phyloP scores from a whole-genome alignment of 163 green algal species.

The Trebouxiophyceae sp. region DNA sequence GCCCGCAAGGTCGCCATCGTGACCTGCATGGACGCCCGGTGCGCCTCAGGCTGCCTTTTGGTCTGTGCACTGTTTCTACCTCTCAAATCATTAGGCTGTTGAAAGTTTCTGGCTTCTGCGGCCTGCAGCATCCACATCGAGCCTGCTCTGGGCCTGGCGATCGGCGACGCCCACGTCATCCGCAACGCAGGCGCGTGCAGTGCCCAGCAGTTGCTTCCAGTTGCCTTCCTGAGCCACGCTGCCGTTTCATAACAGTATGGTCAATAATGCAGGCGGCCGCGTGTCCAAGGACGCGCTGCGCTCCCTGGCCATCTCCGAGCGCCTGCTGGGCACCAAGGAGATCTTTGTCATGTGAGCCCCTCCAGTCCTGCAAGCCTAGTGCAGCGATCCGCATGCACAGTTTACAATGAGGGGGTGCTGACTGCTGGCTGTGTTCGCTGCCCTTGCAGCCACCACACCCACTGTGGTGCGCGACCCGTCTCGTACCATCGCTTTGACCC shows the following conservation, averaged over 20 bases:
- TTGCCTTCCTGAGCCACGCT: no score
- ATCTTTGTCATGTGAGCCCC: constrained; percentile 32
- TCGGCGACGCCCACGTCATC: constrained; percentile 37
- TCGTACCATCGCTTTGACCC: neutral
- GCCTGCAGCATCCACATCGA: constrained; percentile 30
- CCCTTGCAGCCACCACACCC: neutral
- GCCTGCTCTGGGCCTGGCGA: constrained; percentile 31
- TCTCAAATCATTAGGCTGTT: neutral
- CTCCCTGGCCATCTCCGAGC: constrained; percentile 49
- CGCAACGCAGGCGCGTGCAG: constrained; percentile 15
- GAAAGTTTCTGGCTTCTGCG: neutral
- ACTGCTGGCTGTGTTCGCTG: no score
- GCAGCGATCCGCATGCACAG: no score
- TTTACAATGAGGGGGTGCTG: no score
- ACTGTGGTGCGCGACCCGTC: neutral
- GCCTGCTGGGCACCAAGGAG: constrained; percentile 55
- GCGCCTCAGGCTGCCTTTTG: neutral
- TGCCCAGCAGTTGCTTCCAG: neutral
- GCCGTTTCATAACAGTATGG: no score
- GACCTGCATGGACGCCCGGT: constrained; percentile 50
- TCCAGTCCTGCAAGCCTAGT: neutral
- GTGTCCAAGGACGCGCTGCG: constrained; percentile 38
- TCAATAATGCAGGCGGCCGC: constrained; percentile 25
- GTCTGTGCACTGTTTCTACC: no score
- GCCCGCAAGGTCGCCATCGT: constrained; percentile 26